A percentile compares a stretch with the other conserved stretches of the same genome.
Conservation (phyloP, 257 asterid genomes). For the Ajuga chamaepitys region DNA sequence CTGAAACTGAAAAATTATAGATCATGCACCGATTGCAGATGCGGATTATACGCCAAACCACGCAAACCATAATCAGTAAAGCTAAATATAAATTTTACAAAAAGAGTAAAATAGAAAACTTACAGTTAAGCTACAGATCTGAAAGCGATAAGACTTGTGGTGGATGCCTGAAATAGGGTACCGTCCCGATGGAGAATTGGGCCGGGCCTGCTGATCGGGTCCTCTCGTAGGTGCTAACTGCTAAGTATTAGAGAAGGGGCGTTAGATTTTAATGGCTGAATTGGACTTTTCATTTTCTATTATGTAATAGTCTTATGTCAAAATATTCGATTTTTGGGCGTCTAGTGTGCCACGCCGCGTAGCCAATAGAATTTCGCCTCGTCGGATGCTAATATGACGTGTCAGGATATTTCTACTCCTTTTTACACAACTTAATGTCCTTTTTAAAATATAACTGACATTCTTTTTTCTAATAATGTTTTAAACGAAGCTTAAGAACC, state of each 20-base stretch:
- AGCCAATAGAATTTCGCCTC: conserved; percentile 9
- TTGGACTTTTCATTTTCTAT: background rate
- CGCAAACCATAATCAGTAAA: background rate
- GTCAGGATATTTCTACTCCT: background rate
- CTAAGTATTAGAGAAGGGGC: background rate
- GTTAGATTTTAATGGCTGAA: background rate
- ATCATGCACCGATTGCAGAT: background rate
- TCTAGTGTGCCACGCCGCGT: conserved; percentile 13
- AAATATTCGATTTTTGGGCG: conserved; percentile 1
- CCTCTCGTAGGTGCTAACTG: background rate
- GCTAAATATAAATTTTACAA: background rate
- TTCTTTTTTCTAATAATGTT: no score
- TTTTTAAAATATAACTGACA: no score
- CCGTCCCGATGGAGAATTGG: background rate
- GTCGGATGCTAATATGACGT: conserved; percentile 7
- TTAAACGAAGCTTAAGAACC: no score
- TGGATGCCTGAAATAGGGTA: background rate
- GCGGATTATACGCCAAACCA: background rate
- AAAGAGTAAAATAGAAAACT: background rate
- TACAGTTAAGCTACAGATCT: conserved; percentile 15
- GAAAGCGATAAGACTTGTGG: conserved; percentile 3
- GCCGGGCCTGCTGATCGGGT: background rate
- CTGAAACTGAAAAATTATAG: background rate
- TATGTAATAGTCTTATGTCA: no score
- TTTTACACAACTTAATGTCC: background rate